Conservation (phyloP, 306 rosid species). For the Argentina anserina region DNA sequence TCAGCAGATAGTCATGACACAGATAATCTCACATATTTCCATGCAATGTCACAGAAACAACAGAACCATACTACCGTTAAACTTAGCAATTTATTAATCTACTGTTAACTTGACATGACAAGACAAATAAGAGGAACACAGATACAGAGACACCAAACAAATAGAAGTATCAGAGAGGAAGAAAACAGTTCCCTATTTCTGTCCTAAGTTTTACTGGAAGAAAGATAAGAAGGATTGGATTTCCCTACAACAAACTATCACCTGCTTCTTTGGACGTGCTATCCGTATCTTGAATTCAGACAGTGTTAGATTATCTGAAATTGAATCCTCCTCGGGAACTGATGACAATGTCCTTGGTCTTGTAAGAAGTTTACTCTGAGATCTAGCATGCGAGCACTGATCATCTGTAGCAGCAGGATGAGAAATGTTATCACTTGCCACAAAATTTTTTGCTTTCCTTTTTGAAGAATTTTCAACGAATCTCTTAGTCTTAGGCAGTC, state of each 20-base stretch:
- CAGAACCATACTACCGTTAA: background rate
- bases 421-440: constrained; percentile 41
- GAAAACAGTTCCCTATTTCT: background rate
- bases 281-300: constrained; percentile 40
- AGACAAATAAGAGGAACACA: background rate
- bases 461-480: constrained; percentile 69
- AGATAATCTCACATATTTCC: background rate
- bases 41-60: background rate
- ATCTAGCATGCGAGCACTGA: constrained; percentile 26
- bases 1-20: background rate
- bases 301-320: constrained; percentile 36
- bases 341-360: constrained; percentile 40
- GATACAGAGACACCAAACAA: background rate
- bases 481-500: constrained; percentile 74
- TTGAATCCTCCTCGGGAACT: constrained; percentile 40
- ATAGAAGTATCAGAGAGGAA: background rate
- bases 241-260: constrained; percentile 15
- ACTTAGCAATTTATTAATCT: constrained; percentile 7
- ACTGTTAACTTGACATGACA: background rate
- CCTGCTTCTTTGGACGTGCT: constrained; percentile 60
- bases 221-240: background rate
- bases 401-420: constrained; percentile 34
- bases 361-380: constrained; percentile 33
- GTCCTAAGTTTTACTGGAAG: background rate
- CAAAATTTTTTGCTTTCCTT: constrained; percentile 32